These are phyloP conservation scores for Lentithecium fluviatile DNA, from an alignment of 495 filamentous ascomycete species.

Conservation along the genomic window DNA sequence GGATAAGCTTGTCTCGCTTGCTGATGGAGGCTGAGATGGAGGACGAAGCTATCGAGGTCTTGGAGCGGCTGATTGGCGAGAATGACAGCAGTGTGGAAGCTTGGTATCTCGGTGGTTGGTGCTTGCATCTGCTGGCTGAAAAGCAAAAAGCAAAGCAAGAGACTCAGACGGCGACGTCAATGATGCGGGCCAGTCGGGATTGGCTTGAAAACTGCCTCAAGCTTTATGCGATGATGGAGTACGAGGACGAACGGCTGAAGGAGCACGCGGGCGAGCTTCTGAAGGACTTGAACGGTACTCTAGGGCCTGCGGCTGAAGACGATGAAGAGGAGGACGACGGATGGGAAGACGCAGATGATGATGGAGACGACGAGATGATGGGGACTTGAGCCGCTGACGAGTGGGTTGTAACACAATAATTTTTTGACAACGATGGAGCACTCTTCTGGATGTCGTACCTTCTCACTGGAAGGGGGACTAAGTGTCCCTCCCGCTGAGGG, in stretches of 20 bases:
- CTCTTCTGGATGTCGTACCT: no score
- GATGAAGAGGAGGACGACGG: constrained; percentile 42
- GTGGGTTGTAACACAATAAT: no score
- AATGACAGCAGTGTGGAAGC: constrained; percentile 92
- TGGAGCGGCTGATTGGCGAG: constrained; percentile 78
- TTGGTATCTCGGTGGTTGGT: constrained; percentile 97
- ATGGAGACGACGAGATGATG: constrained; percentile 39
- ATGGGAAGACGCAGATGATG: constrained; percentile 51
- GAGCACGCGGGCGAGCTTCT: constrained; percentile 66
- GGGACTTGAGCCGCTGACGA: constrained; percentile 20
- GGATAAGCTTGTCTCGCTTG: constrained; percentile 79
- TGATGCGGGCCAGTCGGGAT: constrained; percentile 58
- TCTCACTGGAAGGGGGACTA: no score
- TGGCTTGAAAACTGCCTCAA: constrained; percentile 61
- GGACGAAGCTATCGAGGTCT: constrained; percentile 76
- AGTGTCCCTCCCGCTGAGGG: no score
- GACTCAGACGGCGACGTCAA: constrained; percentile 39
- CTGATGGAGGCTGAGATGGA: constrained; percentile 88
- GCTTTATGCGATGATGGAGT: constrained; percentile 61
- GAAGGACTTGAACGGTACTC: constrained; percentile 51
- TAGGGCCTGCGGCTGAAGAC: constrained; percentile 53
- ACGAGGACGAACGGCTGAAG: constrained; percentile 68
- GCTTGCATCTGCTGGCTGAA: constrained; percentile 72
- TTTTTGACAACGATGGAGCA: no score
- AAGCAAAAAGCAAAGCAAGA: constrained; percentile 54